Conservation (phyloP, 169 alveolate genomes). For the Eimeria tenella region DNA sequence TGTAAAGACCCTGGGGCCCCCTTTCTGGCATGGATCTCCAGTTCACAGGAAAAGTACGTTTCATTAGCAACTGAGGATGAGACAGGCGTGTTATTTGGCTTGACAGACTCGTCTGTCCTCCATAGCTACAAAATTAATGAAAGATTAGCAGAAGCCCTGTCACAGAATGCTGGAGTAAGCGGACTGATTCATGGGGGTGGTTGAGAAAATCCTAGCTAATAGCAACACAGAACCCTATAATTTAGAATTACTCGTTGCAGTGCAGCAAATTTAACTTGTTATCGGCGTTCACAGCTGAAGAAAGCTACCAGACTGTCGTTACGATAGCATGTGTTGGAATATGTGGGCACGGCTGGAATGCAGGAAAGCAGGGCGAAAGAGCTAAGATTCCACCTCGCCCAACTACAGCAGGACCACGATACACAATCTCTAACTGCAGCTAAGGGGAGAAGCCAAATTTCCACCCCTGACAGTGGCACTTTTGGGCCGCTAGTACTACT, state of each 20-base stretch:
- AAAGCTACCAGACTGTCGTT: neutral
- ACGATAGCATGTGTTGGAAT: neutral
- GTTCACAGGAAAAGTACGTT: constrained; percentile 9
- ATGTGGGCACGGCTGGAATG: neutral
- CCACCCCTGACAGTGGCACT: neutral
- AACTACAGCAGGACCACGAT: neutral
- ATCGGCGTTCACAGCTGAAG: neutral
- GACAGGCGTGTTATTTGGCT: constrained; percentile 40
- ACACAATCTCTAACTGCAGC: neutral
- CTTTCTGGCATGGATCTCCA: constrained; percentile 48
- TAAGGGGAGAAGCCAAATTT: neutral
- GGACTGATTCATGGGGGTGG: neutral
- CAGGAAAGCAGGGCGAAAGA: neutral
- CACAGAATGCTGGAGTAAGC: constrained; percentile 20
- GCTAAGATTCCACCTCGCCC: neutral
- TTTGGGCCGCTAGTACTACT: constrained; percentile 12
- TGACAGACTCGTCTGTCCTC: constrained; percentile 21
- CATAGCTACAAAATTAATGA: constrained; percentile 33
- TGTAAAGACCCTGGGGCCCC: constrained; percentile 20
- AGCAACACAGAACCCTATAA: too few relatives aligned
- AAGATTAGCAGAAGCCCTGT: neutral
- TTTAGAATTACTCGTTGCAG: too few relatives aligned
- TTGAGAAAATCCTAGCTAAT: too few relatives aligned
- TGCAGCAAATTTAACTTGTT: too few relatives aligned
- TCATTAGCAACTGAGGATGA: constrained; percentile 43